A percentile compares a stretch with the other conserved stretches of the same genome.
Conservation (phyloP, 2,329 filamentous ascomycete species). For the Fusarium anthophilum region DNA sequence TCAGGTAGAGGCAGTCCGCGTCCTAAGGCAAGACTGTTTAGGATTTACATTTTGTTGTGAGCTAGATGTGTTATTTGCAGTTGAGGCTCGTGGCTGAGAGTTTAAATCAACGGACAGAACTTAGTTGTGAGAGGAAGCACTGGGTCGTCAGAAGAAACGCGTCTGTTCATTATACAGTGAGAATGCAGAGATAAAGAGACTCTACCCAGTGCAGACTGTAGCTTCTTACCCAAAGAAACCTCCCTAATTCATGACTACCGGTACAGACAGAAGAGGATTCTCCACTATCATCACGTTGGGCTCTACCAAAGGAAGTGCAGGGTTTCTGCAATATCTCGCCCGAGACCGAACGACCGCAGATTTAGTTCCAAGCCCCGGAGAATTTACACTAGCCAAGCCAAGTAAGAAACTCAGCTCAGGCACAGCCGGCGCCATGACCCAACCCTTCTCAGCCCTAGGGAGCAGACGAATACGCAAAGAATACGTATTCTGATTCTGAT, state of each 20-base stretch:
- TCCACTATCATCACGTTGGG: background rate
- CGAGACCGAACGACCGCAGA: background rate
- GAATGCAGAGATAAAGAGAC: background rate
- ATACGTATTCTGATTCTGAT: background rate
- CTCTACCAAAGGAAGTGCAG: background rate
- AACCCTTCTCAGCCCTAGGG: background rate
- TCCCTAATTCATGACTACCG: background rate
- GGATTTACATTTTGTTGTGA: background rate
- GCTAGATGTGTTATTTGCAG: no score
- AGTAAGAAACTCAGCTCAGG: background rate
- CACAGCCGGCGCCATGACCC: background rate
- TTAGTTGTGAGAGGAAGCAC: no score
- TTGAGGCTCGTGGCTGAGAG: no score
- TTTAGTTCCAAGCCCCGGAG: background rate
- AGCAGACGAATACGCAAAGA: background rate
- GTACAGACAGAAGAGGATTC: background rate
- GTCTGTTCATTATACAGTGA: background rate
- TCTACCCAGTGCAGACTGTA: background rate
- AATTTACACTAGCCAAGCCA: background rate
- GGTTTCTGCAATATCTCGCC: background rate
- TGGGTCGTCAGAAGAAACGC: no score
- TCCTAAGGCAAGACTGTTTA: background rate
- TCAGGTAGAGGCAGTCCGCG: background rate
- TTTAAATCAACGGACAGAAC: no score
- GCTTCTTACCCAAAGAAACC: no score